phyloP scores from a whole-genome alignment of 208 protist genomes.

The Trypanosoma platydactyli region DNA sequence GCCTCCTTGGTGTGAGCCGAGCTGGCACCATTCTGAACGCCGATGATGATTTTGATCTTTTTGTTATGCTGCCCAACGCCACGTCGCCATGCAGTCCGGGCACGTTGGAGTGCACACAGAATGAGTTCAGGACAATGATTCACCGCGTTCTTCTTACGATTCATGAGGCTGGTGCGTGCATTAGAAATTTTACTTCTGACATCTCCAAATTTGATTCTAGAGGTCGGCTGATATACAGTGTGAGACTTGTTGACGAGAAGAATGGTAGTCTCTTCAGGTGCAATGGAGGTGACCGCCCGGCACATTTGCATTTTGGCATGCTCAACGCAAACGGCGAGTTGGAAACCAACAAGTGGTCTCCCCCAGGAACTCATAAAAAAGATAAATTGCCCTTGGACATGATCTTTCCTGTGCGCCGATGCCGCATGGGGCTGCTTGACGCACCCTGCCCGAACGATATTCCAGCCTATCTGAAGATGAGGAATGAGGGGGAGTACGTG shows the following conservation, averaged over 20 bases:
- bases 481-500: constrained; percentile 33
- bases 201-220: constrained; percentile 26
- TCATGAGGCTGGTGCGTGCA: constrained; percentile 27
- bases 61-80: constrained; percentile 27
- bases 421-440: constrained; percentile 21
- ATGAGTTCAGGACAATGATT: constrained; percentile 28
- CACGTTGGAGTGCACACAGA: constrained; percentile 18
- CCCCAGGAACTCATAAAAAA: constrained; percentile 15
- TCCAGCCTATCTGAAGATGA: constrained; percentile 12
- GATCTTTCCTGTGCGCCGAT: constrained; percentile 30
- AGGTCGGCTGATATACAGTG: constrained; percentile 24
- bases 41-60: constrained; percentile 45
- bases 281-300: constrained; percentile 5
- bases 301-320: constrained; percentile 39
- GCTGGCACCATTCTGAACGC: constrained; percentile 29
- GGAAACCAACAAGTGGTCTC: constrained; percentile 34
- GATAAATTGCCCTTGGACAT: constrained; percentile 26
- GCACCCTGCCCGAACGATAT: constrained; percentile 34
- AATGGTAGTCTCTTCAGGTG: no score
- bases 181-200: constrained; percentile 31
- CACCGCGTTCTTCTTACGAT: constrained; percentile 27
- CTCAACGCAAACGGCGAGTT: constrained; percentile 26
- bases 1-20: constrained; percentile 29
- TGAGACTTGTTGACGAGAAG: neutral
- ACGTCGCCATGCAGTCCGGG: constrained; percentile 15